Conservation (phyloP, 148 eudicot species). For the Beta vulgaris region DNA sequence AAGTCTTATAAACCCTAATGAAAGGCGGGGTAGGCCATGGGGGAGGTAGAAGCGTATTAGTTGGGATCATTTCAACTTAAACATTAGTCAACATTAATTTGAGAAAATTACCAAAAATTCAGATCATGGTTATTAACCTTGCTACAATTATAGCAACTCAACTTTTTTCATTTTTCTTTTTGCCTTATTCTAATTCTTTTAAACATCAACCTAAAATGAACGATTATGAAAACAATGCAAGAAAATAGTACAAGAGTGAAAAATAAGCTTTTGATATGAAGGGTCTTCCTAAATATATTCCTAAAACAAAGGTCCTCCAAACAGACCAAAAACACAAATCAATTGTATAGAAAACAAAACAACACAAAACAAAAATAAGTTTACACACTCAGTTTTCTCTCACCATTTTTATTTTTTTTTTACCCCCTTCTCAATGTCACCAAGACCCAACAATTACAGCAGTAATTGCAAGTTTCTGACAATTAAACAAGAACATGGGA, state of each 20-base stretch:
- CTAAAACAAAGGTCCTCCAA: slow-evolving; percentile 21
- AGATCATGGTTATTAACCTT: no score
- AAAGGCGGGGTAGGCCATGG: no score
- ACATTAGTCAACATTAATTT: no score
- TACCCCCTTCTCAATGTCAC: slow-evolving; percentile 13
- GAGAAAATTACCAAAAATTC: no score
- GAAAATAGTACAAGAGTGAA: neutral
- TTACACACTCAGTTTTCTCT: neutral
- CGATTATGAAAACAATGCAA: neutral
- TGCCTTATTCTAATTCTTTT: no score
- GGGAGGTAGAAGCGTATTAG: no score
- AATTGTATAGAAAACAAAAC: neutral
- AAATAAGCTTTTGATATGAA: neutral
- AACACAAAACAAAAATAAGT: neutral
- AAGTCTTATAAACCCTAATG: no score
- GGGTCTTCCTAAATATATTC: slow-evolving; percentile 16
- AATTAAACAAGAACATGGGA: slow-evolving; percentile 11
- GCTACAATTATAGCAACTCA: no score
- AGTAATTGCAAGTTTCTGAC: neutral
- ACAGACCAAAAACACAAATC: neutral
- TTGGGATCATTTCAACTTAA: no score
- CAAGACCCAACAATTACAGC: neutral
- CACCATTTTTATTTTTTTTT: no score
- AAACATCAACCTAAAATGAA: no score
- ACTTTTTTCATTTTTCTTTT: no score